Conservation (phyloP, 2,329 filamentous ascomycete genomes). For the Talaromyces sp. region DNA sequence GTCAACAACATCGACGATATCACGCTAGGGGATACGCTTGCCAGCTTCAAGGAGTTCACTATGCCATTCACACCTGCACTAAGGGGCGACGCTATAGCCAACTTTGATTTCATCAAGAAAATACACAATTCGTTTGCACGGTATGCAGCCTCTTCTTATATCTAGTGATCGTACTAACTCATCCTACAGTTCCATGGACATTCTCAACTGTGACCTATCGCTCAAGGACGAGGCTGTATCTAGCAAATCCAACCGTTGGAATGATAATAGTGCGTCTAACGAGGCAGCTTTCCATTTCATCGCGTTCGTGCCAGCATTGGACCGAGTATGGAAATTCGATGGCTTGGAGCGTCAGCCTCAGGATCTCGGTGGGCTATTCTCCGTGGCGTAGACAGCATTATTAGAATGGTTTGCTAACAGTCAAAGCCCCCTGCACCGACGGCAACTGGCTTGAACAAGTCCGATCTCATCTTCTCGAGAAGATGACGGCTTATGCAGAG, state of each 20-base stretch:
- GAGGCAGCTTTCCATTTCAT: constrained; percentile 82
- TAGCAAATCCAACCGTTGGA: constrained; percentile 33
- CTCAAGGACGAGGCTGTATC: constrained; percentile 50
- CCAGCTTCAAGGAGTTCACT: constrained; percentile 71
- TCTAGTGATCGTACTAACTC: background rate
- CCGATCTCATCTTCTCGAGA: constrained; percentile 60
- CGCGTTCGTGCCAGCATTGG: constrained; percentile 75
- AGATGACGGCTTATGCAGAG: constrained; percentile 66
- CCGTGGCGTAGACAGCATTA: background rate
- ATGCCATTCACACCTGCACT: constrained; percentile 64
- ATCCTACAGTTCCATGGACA: constrained; percentile 63
- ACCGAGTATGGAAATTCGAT: constrained; percentile 81
- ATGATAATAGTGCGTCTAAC: constrained; percentile 46
- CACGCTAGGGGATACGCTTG: constrained; percentile 66
- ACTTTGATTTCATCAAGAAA: constrained; percentile 71
- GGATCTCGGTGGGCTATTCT: constrained; percentile 50
- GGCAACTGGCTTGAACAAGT: constrained; percentile 66
- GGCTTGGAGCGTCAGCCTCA: constrained; percentile 72
- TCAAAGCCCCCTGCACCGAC: constrained; percentile 40
- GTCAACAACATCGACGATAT: constrained; percentile 74
- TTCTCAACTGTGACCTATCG: constrained; percentile 67
- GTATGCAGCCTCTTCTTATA: constrained; percentile 37
- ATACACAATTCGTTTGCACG: constrained; percentile 86
- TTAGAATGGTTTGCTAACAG: constrained; percentile 17
- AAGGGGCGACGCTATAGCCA: constrained; percentile 71